These are phyloP conservation scores for Trichoderma orchidacearum DNA, from an alignment of 495 filamentous ascomycete genomes.

Conservation along the genomic window DNA sequence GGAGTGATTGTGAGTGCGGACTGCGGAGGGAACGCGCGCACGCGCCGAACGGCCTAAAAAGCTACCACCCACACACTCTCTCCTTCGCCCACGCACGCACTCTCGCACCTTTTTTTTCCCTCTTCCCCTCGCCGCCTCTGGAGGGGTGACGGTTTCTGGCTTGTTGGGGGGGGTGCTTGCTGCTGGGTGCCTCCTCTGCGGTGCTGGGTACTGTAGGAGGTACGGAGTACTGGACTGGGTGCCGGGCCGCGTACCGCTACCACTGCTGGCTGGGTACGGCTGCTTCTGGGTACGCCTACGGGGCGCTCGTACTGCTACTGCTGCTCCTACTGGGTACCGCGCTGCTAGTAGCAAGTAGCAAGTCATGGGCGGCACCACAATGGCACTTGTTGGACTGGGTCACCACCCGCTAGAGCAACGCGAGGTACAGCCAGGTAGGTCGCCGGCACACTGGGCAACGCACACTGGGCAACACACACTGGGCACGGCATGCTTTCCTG, in stretches of 20 bases:
- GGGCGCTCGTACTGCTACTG: too few relatives aligned
- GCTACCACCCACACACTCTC: neutral
- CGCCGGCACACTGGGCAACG: neutral
- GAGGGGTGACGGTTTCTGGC: neutral
- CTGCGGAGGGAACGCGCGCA: neutral
- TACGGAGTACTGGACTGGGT: neutral
- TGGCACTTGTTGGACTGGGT: too few relatives aligned
- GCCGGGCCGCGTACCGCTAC: too few relatives aligned
- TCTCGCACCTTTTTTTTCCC: neutral
- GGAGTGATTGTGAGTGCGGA: constrained; percentile 33
- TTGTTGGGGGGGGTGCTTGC: neutral
- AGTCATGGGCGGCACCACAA: too few relatives aligned
- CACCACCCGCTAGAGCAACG: too few relatives aligned
- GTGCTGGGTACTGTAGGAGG: neutral
- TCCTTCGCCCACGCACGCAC: neutral
- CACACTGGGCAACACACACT: neutral
- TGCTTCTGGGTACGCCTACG: too few relatives aligned
- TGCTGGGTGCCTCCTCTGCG: neutral
- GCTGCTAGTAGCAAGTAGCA: too few relatives aligned
- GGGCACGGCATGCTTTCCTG: neutral
- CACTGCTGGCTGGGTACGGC: too few relatives aligned
- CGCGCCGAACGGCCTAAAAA: neutral
- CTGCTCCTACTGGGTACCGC: too few relatives aligned
- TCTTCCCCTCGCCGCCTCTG: neutral
- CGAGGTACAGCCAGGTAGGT: too few relatives aligned